Evolutionary conservation across 2,329 filamentous ascomycete genomes (phyloP), one percentile per base, ranked within the genome.

Genomic region (Orbilia quercus): DNA sequence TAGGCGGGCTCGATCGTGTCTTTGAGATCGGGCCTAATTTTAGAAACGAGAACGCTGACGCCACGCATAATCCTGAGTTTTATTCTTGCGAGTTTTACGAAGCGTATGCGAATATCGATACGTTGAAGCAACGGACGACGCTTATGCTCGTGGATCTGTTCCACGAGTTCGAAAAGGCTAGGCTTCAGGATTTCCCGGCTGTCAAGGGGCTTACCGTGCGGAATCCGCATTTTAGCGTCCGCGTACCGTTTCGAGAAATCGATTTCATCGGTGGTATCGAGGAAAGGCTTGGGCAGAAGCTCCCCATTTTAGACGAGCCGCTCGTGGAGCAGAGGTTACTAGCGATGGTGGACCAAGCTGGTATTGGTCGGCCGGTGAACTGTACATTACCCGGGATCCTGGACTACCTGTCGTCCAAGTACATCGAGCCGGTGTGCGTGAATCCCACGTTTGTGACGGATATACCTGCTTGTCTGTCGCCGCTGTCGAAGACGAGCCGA

Each of bases 51-150:
- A 91, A 92, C 80, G 82, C 96, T 36, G 93, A 97, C 80, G 86
- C 86, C 28, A 96, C 92, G 0, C 95, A 99, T 80, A 99, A 99
- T 79, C 94, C 95, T 0, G 95, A 99, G 79, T 99, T 98, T 82
- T 95, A 91, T 47, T 98, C 91, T 72, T 98, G 94, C 83, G 95
- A 99, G 82, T 98, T 96, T 82, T 99, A 99, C 81, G 89, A 90
- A 74, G 89, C 93, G 1, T 96, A 93, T 78, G 88, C 90, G 72
- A 90, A 89, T 75, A 85, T 97, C 0, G 83, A 88, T 36, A 87
- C 91, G 44, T 83, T 98, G 55, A 92, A 96, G 78, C 79, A 81
- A 18, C 87, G 88, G 79, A 98, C 94, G 0, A 90, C 95, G 80
- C 82, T 84, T 12, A 81, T 98, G 51, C 81, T 97, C 31, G 82